A percentile compares a stretch with the other conserved stretches of the same genome.
Evolutionary conservation across 2,329 filamentous ascomycete species (phyloP).

Genomic region (Atkinsonella texensis): DNA sequence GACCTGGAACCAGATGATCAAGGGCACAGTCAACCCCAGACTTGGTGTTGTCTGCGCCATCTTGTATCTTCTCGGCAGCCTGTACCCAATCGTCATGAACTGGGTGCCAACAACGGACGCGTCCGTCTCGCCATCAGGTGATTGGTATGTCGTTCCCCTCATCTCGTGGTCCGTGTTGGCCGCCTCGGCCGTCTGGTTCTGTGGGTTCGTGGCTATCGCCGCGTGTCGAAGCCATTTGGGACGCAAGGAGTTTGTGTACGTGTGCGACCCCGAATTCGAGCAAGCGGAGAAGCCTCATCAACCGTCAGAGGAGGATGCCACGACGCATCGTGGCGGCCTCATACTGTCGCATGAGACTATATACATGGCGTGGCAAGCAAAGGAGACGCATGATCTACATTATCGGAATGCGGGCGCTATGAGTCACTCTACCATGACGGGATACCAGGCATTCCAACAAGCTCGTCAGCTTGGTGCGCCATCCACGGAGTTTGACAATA

Average conservation of each 20-base stretch:
- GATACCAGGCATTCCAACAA: slow-evolving; percentile 1
- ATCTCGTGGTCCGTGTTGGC: slow-evolving; percentile 20
- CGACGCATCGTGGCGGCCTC: slow-evolving; percentile 14
- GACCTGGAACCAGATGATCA: slow-evolving; percentile 22
- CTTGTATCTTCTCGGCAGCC: slow-evolving; percentile 19
- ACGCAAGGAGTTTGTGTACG: slow-evolving; percentile 20
- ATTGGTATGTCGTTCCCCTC: slow-evolving; percentile 20
- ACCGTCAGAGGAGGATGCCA: slow-evolving; percentile 21
- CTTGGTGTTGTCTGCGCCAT: slow-evolving; percentile 19
- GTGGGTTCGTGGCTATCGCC: slow-evolving; percentile 21
- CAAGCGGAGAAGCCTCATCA: slow-evolving; percentile 5
- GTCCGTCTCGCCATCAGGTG: slow-evolving; percentile 1
- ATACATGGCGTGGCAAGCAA: slow-evolving; percentile 22
- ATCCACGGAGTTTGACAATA: background rate
- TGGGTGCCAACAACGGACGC: slow-evolving; percentile 14
- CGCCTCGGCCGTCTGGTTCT: slow-evolving; percentile 19
- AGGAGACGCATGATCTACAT: slow-evolving; percentile 12
- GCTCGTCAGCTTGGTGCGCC: too few relatives aligned
- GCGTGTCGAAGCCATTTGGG: slow-evolving; percentile 16
- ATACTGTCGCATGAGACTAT: slow-evolving; percentile 26
- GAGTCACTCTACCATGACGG: background rate
- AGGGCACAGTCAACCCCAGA: slow-evolving; percentile 17
- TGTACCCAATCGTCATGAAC: slow-evolving; percentile 20
- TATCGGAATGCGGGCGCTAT: background rate
- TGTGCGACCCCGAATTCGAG: background rate